A percentile compares a stretch with the other conserved stretches of the same genome.
phyloP scores from a whole-genome alignment of 2,329 filamentous ascomycete species.

The Phaeoacremonium minimum region DNA sequence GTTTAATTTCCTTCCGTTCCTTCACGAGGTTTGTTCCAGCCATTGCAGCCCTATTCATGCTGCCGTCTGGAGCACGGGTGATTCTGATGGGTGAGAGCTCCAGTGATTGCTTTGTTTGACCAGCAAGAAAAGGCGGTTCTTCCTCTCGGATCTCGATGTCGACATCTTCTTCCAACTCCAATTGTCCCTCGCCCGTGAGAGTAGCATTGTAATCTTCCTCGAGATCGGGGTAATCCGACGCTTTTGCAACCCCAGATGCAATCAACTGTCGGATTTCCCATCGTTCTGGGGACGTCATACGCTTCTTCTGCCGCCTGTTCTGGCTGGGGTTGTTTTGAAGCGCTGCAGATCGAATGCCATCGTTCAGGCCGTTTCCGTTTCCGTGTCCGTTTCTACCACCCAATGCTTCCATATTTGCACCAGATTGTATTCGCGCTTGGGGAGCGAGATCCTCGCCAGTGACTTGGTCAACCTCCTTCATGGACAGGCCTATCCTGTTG shows the following conservation, averaged over 20 bases:
- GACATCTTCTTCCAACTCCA: slow-evolving; percentile 93
- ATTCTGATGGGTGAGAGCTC: slow-evolving; percentile 94
- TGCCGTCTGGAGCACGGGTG: slow-evolving; percentile 97
- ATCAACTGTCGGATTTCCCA: slow-evolving; percentile 98
- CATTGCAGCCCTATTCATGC: slow-evolving; percentile 94
- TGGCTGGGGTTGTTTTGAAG: slow-evolving; percentile 57
- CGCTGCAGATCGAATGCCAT: slow-evolving; percentile 36
- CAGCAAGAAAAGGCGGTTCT: slow-evolving; percentile 90
- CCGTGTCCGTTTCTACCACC: slow-evolving; percentile 59
- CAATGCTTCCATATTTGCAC: slow-evolving; percentile 82
- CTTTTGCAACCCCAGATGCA: slow-evolving; percentile 88
- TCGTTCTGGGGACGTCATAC: slow-evolving; percentile 91
- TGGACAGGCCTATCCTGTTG: slow-evolving; percentile 78
- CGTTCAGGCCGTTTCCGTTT: slow-evolving; percentile 30
- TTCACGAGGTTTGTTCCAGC: slow-evolving; percentile 83
- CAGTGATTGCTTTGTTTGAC: slow-evolving; percentile 93
- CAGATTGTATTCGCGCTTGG: slow-evolving; percentile 73
- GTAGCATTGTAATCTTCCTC: slow-evolving; percentile 92
- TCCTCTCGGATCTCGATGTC: slow-evolving; percentile 97
- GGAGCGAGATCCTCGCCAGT: slow-evolving; percentile 81
- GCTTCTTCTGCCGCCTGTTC: slow-evolving; percentile 68
- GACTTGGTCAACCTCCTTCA: slow-evolving; percentile 94
- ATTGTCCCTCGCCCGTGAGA: slow-evolving; percentile 76
- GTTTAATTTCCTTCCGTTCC: slow-evolving; percentile 81
- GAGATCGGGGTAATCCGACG: slow-evolving; percentile 88